Evolutionary conservation across 2,329 filamentous ascomycete species (phyloP).

Genomic region (Mariannaea sp.): DNA sequence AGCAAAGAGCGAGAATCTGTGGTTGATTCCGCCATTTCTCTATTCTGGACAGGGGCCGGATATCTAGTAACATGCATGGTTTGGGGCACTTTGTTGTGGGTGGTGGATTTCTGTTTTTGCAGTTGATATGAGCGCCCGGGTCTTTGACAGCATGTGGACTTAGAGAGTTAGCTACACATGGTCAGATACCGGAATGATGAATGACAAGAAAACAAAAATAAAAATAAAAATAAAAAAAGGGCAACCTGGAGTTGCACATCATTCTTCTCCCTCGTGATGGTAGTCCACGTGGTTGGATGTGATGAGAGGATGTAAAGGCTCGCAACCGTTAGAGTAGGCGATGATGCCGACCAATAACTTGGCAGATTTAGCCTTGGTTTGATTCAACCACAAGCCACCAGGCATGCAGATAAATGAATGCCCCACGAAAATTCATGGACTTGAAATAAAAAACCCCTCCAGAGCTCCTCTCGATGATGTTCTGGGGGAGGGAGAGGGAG

Average conservation of each 20-base stretch:
- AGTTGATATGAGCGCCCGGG: slow-evolving; percentile 40
- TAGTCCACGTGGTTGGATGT: slow-evolving; percentile 7
- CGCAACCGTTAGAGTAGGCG: neutral
- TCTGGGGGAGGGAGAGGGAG: slow-evolving; percentile 5
- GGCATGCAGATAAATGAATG: slow-evolving; percentile 17
- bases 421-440: neutral
- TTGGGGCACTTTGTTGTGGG: slow-evolving; percentile 43
- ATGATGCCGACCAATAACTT: slow-evolving; percentile 1
- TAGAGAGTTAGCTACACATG: slow-evolving; percentile 37
- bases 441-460: too few species aligned
- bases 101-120: slow-evolving; percentile 40
- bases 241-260: slow-evolving; percentile 24
- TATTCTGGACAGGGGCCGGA: slow-evolving; percentile 46
- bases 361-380: neutral
- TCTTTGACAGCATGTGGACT: slow-evolving; percentile 43
- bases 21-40: slow-evolving; percentile 29
- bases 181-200: slow-evolving; percentile 40
- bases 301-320: slow-evolving; percentile 2
- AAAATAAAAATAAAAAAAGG: slow-evolving; percentile 12
- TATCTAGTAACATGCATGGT: slow-evolving; percentile 40
- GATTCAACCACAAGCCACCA: neutral
- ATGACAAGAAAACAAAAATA: slow-evolving; percentile 26
- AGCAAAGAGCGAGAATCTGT: slow-evolving; percentile 18
- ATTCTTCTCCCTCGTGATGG: slow-evolving; percentile 23
- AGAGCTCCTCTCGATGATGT: neutral